A percentile compares a stretch with the other conserved stretches of the same genome.
These are phyloP conservation scores for Dothideomycetes sp. DNA, from an alignment of 2,329 filamentous ascomycete species.

Conservation along the genomic window DNA sequence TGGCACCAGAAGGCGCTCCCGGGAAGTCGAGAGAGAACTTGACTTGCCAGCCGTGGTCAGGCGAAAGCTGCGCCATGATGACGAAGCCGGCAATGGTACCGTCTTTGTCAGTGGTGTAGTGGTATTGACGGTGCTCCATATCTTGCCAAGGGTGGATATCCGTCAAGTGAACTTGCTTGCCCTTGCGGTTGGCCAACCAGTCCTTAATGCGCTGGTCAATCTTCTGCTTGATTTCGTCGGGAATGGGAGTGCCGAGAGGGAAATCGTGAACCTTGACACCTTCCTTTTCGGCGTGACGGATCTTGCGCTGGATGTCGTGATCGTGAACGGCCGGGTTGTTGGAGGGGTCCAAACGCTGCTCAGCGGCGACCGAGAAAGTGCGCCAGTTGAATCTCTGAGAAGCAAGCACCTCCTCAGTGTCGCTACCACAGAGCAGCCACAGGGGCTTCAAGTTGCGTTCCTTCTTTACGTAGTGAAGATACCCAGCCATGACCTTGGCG, in stretches of 20 bases:
- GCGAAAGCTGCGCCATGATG: constrained; percentile 73
- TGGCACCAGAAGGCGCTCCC: constrained; percentile 72
- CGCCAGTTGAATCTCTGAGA: constrained; percentile 69
- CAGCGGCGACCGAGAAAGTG: constrained; percentile 76
- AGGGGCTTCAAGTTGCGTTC: constrained; percentile 67
- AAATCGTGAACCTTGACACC: constrained; percentile 73
- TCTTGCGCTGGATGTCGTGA: constrained; percentile 61
- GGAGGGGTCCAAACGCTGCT: constrained; percentile 72
- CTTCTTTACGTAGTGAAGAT: constrained; percentile 64
- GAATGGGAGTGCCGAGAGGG: constrained; percentile 52
- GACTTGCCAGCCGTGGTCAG: constrained; percentile 80
- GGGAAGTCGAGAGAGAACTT: constrained; percentile 97
- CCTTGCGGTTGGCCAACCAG: constrained; percentile 74
- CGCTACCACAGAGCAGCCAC: constrained; percentile 79
- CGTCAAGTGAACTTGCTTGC: constrained; percentile 80
- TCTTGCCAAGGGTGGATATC: constrained; percentile 87
- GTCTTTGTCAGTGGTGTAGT: constrained; percentile 64
- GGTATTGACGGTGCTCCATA: constrained; percentile 72
- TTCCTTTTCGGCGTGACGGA: constrained; percentile 70
- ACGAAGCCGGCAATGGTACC: constrained; percentile 67
- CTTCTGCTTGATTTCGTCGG: constrained; percentile 58
- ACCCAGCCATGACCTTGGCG: constrained; percentile 60
- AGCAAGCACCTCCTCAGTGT: constrained; percentile 70
- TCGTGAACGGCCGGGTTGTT: constrained; percentile 60
- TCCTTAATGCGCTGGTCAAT: constrained; percentile 65